Conservation (phyloP, 176 grass and related monocot species). For the Triticum urartu region DNA sequence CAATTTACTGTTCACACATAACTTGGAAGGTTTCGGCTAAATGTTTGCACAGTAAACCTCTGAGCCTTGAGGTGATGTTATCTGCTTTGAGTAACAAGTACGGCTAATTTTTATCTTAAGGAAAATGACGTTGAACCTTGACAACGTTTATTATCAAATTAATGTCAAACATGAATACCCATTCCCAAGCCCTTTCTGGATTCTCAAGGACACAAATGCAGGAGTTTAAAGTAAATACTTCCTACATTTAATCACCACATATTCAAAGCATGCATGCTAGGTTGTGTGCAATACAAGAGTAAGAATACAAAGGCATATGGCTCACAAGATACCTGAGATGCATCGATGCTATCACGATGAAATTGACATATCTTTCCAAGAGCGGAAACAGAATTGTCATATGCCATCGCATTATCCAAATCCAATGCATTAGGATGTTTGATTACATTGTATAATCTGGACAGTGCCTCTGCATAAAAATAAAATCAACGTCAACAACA, state of each 20-base stretch:
- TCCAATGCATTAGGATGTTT: constrained; percentile 64
- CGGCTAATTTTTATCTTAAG: not conserved
- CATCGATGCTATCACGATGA: constrained; percentile 72
- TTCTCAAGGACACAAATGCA: not conserved
- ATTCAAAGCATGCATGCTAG: not conserved
- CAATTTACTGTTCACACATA: not conserved
- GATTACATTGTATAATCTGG: constrained; percentile 68
- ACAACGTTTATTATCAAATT: not conserved
- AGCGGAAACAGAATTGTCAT: constrained; percentile 88
- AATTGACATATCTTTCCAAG: constrained; percentile 82
- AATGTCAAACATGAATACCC: not conserved
- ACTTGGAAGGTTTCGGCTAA: not conserved
- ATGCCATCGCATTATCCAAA: constrained; percentile 76
- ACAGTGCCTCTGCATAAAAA: constrained; percentile 52
- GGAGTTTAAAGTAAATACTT: not conserved
- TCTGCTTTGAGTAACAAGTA: not conserved
- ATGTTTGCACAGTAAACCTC: not conserved
- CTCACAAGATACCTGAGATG: constrained; percentile 51
- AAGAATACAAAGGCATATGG: constrained; percentile 23
- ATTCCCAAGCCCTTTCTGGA: not conserved
- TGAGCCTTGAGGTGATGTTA: not conserved
- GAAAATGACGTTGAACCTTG: not conserved
- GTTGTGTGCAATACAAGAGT: not conserved
- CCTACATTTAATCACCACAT: not conserved
- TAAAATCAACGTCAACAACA: constrained; percentile 22